Evolutionary conservation across 2,329 filamentous ascomycete genomes (phyloP), one percentile per base, ranked within the genome.

Genomic region (Penicillium brevicompactum): DNA sequence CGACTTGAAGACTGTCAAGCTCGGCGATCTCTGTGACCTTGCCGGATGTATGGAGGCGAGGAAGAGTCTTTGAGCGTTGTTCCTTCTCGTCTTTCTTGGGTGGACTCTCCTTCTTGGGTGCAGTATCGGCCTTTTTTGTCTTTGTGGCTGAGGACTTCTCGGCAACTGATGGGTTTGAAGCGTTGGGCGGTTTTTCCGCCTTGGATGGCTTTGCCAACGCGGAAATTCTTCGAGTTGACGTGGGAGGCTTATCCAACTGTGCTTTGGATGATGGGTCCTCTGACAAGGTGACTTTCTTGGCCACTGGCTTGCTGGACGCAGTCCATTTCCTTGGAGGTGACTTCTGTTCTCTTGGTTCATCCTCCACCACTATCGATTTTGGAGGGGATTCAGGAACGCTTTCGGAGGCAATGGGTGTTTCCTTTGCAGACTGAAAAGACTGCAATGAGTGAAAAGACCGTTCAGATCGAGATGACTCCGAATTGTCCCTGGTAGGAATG

Each of bases 1-100:
- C 52, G 4, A 74, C 62, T 53, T 74, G 72, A 24, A 67, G 58
- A 8, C 72, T 71, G 44, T 74, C 72, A 92, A 74, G 52, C 48
- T 74, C 72, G 4, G 72, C 72, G 16, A 74, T 68, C 53, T 70
- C 69, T 5, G 65, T 45, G 2, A 66, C 56, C 48, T 52, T 59
- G 41, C 21, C 9, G 27, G 18, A 11, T n/a, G 53, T 62, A 44
- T 34, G 22, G 21, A 51, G 42, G 24, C 45, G 52, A 30, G 59
- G 57, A 1, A 51, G 42, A 0, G 55, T 5, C 13, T 60, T 61
- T 2, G 31, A 8, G 2, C 37, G 52, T n/a, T 30, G 32, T 32
- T 34, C 21, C 18, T 51, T 56, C n/a, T 21, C 41, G 18, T 34
- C 24, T 13, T 49, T 56, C 18, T 56, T 46, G 14, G 43, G 22